Evolutionary conservation across 371 early-diverging fungal genomes (phyloP).

Genomic region (Mortierella sp.): DNA sequence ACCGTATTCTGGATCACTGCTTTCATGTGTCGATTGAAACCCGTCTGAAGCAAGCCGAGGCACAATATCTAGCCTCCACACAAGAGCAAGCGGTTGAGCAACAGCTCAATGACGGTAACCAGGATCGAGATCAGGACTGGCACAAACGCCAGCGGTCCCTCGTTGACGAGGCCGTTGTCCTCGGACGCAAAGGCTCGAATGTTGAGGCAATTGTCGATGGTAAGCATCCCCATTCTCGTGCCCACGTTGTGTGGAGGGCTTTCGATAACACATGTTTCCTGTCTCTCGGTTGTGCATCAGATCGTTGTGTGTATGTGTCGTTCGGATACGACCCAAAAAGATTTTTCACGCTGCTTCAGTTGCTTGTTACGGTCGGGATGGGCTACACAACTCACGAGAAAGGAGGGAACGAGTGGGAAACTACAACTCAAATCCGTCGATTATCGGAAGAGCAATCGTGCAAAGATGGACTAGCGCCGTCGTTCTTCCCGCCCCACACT

Average conservation of each 20-base stretch:
- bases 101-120: background rate
- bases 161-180: conserved; percentile 49
- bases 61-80: conserved; percentile 43
- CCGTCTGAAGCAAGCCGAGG: conserved; percentile 61
- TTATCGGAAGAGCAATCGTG: too few species aligned
- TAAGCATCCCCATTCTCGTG: conserved; percentile 5
- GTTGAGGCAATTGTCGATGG: conserved; percentile 51
- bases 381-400: background rate
- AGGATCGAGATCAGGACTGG: conserved; percentile 24
- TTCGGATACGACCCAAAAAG: conserved; percentile 23
- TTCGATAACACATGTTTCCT: background rate
- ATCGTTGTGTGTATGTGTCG: background rate
- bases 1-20: conserved; percentile 69
- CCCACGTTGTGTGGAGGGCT: background rate
- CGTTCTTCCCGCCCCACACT: background rate
- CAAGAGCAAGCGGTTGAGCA: conserved; percentile 38
- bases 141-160: conserved; percentile 36
- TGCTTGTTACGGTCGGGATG: background rate
- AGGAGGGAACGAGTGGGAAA: background rate
- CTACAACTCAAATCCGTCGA: conserved; percentile 1
- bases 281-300: background rate
- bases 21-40: conserved; percentile 70
- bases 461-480: too few species aligned
- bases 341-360: background rate
- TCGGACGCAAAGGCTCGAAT: conserved; percentile 51